A percentile compares a stretch with the other conserved stretches of the same genome.
These are phyloP conservation scores for Stellera chamaejasme DNA, from an alignment of 345 rosid genomes.

Conservation along the genomic window DNA sequence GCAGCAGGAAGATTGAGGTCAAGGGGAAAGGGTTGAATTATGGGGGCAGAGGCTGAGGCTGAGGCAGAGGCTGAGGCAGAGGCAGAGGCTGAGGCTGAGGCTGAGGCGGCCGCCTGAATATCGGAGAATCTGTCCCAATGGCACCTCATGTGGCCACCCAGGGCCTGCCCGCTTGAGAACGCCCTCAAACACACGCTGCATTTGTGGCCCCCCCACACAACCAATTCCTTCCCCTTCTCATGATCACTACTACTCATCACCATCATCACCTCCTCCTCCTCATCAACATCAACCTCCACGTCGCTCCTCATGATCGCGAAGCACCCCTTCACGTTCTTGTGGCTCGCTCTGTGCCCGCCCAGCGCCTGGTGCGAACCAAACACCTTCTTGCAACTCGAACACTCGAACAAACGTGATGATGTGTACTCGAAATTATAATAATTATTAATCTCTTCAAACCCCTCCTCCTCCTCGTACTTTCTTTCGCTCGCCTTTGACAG, in stretches of 20 bases:
- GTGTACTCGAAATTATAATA: background rate
- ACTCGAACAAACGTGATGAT: conserved; percentile 36
- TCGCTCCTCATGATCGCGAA: conserved; percentile 46
- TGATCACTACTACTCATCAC: background rate
- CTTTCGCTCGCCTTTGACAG: conserved; percentile 26
- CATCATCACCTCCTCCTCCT: conserved; percentile 1
- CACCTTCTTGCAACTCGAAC: conserved; percentile 80
- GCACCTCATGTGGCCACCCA: conserved; percentile 75
- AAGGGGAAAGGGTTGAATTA: conserved; percentile 20
- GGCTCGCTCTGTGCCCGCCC: conserved; percentile 87
- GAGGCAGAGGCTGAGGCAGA: conserved; percentile 20
- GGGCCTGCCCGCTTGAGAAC: conserved; percentile 66
- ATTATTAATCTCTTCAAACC: conserved; percentile 12
- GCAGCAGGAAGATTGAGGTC: conserved; percentile 67
- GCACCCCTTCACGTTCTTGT: conserved; percentile 79
- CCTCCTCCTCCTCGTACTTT: conserved; percentile 1
- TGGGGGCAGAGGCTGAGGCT: too few relatives aligned
- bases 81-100: conserved; percentile 9
- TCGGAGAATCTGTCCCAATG: conserved; percentile 46
- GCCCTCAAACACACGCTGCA: conserved; percentile 56
- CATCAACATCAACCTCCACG: conserved; percentile 10
- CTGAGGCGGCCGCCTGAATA: too few relatives aligned
- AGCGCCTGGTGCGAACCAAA: conserved; percentile 82
- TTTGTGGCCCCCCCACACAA: conserved; percentile 35
- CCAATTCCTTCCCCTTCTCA: conserved; percentile 16